Conservation (phyloP, 2,329 filamentous ascomycete species). For the Claviceps maximensis region DNA sequence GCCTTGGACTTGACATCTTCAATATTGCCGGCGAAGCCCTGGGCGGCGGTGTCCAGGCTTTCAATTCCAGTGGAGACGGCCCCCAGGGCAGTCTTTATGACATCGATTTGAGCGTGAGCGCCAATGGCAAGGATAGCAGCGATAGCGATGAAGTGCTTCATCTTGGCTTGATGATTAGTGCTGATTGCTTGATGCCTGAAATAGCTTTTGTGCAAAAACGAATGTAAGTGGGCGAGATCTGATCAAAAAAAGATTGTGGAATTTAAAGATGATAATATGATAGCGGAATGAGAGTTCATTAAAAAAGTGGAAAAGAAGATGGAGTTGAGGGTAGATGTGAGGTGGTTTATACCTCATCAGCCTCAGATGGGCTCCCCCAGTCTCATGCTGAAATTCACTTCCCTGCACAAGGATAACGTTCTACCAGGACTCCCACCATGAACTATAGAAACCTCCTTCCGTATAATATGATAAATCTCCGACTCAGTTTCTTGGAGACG, state of each 20-base stretch:
- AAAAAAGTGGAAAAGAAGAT: neutral
- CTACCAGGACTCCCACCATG: conserved; percentile 2
- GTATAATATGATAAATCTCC: no score
- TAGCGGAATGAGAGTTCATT: conserved; percentile 1
- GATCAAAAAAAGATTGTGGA: conserved; percentile 1
- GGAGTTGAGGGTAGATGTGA: neutral
- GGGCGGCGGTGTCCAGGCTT: conserved; percentile 11
- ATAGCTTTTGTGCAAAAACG: conserved; percentile 5
- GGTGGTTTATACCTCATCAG: conserved; percentile 5
- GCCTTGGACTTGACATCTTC: conserved; percentile 10
- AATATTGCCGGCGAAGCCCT: conserved; percentile 13
- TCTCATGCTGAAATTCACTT: neutral
- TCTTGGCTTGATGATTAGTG: conserved; percentile 5
- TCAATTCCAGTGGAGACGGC: conserved; percentile 8
- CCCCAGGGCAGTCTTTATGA: conserved; percentile 7
- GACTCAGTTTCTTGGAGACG: neutral
- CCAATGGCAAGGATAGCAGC: conserved; percentile 7
- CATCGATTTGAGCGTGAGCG: conserved; percentile 7
- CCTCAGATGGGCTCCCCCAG: neutral
- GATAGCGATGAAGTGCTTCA: conserved; percentile 10
- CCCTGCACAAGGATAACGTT: neutral
- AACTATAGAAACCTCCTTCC: neutral
- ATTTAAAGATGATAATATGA: conserved; percentile 1
- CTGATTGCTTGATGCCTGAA: neutral
- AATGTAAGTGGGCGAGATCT: conserved; percentile 4